Base-by-base conservation (phyloP, 345 rosid species). In the Hevea brasiliensis region DNA sequence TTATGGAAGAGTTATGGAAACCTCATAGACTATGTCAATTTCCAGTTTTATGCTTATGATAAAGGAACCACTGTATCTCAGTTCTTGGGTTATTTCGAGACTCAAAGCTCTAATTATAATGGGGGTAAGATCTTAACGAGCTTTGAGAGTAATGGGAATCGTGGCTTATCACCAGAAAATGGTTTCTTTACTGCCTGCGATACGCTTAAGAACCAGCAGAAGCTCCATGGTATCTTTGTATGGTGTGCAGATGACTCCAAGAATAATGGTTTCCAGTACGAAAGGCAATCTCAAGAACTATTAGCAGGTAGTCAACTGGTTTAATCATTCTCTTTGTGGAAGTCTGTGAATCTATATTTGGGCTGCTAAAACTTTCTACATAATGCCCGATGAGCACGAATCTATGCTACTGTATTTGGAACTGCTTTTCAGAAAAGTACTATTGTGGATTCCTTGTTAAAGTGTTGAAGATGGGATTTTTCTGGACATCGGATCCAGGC, bases 191-290 rank as follows among this genome's bases (percentile, higher is more conserved):
- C 35, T 24, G 69, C 69, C 32, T 45, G 53, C 27, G 44, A 35
- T 8, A 13, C 0, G 11, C 69, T 47, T 17, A 26, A 65, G 40
- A 65, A 35, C 5, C 69, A 65, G 55, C 51, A 65, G 13, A 26
- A 44, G 27, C 69, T 65, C 10, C 55, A 65, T 42, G 69, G 69
- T 42, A 65, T 65, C 35, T 65, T 65, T 65, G 56, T 65, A 5
- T 65, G 69, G 69, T 65, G 35, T 26, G 69, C 69, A 6, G 69
- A 65, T 45, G 32, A 65, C 69, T 65, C 69, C 32, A 65, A 65
- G 40, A 8, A 20, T 15, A 47, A 18, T 27, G 54, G 37, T 65
- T 65, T 65, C 51, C n/a, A 4, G 7, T 45, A 65, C 18, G 69
- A 65, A 40, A 47, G 21, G 56, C 53, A 45, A 47, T 13, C 69